A percentile compares a stretch with the other conserved stretches of the same genome.
Conservation (phyloP, 176 grass and related monocot species). For the Hyparrhenia diplandra region DNA sequence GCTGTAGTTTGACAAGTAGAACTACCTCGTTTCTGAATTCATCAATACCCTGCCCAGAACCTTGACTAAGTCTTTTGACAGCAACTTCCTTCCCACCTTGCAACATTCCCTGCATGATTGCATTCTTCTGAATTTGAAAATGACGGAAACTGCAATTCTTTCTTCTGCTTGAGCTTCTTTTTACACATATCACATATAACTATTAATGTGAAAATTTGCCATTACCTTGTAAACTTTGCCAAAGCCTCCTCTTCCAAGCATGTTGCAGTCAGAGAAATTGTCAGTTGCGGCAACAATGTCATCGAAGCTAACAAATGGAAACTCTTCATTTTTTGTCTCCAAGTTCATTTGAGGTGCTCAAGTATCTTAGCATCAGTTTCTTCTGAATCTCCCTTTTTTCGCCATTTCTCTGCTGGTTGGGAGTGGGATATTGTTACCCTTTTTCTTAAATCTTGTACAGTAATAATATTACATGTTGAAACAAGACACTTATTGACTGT, state of each 20-base stretch:
- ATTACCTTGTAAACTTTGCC: constrained; percentile 50
- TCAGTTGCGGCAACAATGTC: constrained; percentile 24
- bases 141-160: neutral
- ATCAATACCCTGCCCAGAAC: constrained; percentile 37
- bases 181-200: neutral
- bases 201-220: neutral
- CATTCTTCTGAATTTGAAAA: neutral
- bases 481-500: neutral
- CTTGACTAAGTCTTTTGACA: constrained; percentile 42
- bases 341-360: neutral
- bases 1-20: constrained; percentile 28
- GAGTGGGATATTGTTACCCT: neutral
- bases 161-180: neutral
- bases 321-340: neutral
- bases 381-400: neutral
- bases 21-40: constrained; percentile 42
- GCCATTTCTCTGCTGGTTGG: neutral
- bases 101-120: constrained; percentile 24
- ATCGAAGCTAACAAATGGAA: constrained; percentile 24
- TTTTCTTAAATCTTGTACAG: neutral
- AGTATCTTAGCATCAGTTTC: neutral
- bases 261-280: constrained; percentile 30
- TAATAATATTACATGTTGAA: neutral
- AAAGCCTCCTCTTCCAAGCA: constrained; percentile 42
- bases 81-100: constrained; percentile 34